These are phyloP conservation scores for Zoysia pacifica DNA, from an alignment of 176 grass and related monocot genomes.

Conservation along the genomic window DNA sequence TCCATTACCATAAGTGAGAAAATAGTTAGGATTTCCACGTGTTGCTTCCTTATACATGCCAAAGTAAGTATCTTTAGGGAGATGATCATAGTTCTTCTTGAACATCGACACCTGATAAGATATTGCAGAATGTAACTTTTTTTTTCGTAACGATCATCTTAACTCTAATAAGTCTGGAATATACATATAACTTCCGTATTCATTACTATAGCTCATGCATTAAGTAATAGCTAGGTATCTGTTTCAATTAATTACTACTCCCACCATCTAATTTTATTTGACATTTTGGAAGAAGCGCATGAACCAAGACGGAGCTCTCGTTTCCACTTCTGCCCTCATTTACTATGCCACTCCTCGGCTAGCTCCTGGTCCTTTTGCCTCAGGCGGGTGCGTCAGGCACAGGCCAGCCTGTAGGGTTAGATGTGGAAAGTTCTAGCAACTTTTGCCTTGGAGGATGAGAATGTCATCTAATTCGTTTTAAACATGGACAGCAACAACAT, in stretches of 20 bases:
- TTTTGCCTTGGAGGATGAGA: no score
- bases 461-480: no score
- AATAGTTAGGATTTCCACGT: constrained; percentile 91
- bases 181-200: background rate
- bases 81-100: constrained; percentile 98
- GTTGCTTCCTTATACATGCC: constrained; percentile 95
- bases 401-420: no score
- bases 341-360: no score
- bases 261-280: no score
- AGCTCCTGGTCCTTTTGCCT: no score
- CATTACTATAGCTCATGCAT: background rate
- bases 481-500: no score
- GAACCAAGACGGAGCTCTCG: no score
- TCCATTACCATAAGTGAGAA: constrained; percentile 96
- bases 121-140: constrained; percentile 23
- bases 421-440: no score
- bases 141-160: background rate
- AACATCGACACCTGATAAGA: constrained; percentile 91
- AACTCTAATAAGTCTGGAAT: background rate
- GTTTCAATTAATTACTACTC: background rate
- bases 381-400: no score
- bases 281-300: no score
- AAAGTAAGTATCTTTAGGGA: constrained; percentile 93
- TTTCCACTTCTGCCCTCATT: no score
- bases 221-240: background rate